Evolutionary conservation across 1,284 basidiomycete genomes (phyloP).

Genomic region (Cutaneotrichosporon sp.): DNA sequence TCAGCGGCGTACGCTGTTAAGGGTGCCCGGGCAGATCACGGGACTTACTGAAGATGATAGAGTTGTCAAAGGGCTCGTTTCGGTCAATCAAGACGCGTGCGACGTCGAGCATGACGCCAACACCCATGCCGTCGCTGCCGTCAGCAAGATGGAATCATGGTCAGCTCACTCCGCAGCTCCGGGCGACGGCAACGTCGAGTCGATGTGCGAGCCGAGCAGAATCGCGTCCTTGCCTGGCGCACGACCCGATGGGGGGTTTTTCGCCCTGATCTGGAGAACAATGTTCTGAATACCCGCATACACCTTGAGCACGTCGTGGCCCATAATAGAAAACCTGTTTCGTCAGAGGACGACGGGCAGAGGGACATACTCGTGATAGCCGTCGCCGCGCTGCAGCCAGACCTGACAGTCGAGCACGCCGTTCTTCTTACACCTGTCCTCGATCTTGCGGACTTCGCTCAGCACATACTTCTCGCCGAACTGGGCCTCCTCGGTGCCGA

Average conservation of each 20-base stretch:
- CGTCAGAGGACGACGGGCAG: too few relatives aligned
- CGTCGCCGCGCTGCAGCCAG: conserved; percentile 78
- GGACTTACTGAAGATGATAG: conserved; percentile 75
- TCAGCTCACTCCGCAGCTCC: conserved; percentile 66
- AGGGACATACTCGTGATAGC: conserved; percentile 69
- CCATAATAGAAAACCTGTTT: conserved; percentile 78
- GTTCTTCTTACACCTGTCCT: conserved; percentile 59
- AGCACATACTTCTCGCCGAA: conserved; percentile 79
- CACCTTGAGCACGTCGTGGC: conserved; percentile 79
- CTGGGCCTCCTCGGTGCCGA: conserved; percentile 85
- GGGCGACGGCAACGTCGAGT: conserved; percentile 60
- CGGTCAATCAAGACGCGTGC: conserved; percentile 71
- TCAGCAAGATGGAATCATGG: neutral
- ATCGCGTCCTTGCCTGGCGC: conserved; percentile 79
- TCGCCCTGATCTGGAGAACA: conserved; percentile 70
- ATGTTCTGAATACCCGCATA: conserved; percentile 86
- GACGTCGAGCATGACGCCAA: conserved; percentile 88
- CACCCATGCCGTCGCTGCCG: conserved; percentile 66
- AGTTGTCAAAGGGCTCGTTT: conserved; percentile 68
- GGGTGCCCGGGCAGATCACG: too few relatives aligned
- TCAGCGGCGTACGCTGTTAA: neutral
- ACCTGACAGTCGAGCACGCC: conserved; percentile 73
- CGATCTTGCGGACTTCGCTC: conserved; percentile 59
- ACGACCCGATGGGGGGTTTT: conserved; percentile 50
- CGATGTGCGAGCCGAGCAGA: conserved; percentile 84